A percentile compares a stretch with the other conserved stretches of the same genome.
Evolutionary conservation across 441 rosid species (phyloP).

Genomic region (Viola pubescens): DNA sequence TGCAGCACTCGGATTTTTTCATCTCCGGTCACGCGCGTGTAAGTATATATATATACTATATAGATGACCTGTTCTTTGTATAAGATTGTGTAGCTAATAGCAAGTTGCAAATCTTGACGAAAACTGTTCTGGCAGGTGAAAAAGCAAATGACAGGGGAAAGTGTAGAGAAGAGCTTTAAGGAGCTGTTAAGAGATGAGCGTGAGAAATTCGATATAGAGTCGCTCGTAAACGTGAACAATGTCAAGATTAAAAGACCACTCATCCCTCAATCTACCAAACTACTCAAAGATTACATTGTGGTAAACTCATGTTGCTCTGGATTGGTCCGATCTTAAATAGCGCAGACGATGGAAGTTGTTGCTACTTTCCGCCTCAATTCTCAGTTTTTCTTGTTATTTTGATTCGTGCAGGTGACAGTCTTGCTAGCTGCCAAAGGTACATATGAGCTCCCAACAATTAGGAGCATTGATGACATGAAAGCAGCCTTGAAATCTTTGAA

Average conservation of each 20-base stretch:
- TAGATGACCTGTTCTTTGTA: neutral
- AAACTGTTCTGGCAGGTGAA: constrained; percentile 12
- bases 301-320: constrained; percentile 7
- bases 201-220: constrained; percentile 10
- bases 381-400: neutral
- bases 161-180: constrained; percentile 10
- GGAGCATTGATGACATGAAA: constrained; percentile 14
- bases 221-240: constrained; percentile 21
- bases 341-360: neutral
- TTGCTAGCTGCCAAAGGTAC: constrained; percentile 15
- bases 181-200: constrained; percentile 11
- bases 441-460: neutral
- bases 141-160: neutral
- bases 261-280: constrained; percentile 7
- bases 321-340: neutral
- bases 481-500: constrained; percentile 14
- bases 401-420: constrained; percentile 14
- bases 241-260: constrained; percentile 10
- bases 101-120: neutral
- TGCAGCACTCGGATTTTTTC: constrained; percentile 9
- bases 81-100: neutral
- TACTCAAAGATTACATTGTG: constrained; percentile 10
- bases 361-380: neutral
- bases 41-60: neutral
- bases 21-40: constrained; percentile 18